Evolutionary conservation across 1,284 basidiomycete species (phyloP).

Genomic region (Ganoderma lucidum): DNA sequence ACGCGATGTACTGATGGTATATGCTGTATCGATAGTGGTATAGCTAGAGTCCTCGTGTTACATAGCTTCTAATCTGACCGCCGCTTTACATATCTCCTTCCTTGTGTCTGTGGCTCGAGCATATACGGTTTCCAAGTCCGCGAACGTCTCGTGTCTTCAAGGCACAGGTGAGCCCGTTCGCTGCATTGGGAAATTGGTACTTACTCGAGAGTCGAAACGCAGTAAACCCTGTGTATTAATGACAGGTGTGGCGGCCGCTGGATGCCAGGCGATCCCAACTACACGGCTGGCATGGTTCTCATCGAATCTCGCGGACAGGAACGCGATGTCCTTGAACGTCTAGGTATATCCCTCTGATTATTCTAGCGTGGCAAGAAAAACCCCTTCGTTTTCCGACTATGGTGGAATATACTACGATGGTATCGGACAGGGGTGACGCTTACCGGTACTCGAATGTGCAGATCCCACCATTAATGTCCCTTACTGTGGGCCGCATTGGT

Average conservation of each 20-base stretch:
- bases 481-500: neutral
- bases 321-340: neutral
- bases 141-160: neutral
- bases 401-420: neutral
- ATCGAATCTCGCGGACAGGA: neutral
- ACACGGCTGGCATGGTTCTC: neutral
- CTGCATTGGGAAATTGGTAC: neutral
- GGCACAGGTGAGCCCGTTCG: neutral
- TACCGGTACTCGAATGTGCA: neutral
- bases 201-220: neutral
- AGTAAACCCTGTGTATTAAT: neutral
- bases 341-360: neutral
- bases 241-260: neutral
- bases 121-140: neutral
- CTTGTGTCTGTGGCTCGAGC: neutral
- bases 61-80: constrained; percentile 30
- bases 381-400: neutral
- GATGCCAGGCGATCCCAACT: neutral
- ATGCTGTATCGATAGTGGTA: constrained; percentile 35
- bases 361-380: neutral
- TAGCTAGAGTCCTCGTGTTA: constrained; percentile 32
- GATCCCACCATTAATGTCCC: neutral
- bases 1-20: constrained; percentile 34
- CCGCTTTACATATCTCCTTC: constrained; percentile 19
- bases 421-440: neutral